These are phyloP conservation scores for Sesbania bispinosa DNA, from an alignment of 306 rosid species.

Conservation along the genomic window DNA sequence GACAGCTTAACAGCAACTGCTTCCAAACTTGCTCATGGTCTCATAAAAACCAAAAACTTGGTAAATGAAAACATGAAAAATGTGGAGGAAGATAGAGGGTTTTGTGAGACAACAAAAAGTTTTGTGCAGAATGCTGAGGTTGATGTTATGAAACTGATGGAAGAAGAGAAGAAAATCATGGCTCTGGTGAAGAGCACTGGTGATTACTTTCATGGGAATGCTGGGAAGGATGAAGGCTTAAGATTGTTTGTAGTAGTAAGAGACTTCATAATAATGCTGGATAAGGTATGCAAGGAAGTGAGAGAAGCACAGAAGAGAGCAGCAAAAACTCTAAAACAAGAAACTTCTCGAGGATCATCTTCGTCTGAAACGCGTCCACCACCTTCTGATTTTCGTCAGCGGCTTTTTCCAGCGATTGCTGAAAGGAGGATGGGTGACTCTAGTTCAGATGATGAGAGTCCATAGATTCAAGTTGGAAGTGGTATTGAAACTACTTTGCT, in stretches of 20 bases:
- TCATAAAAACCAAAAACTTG: conserved; percentile 51
- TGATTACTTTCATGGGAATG: conserved; percentile 87
- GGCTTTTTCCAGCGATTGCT: conserved; percentile 68
- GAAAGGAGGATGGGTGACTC: conserved; percentile 56
- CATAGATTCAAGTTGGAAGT: conserved; percentile 44
- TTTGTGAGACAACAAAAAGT: conserved; percentile 43
- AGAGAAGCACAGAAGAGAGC: conserved; percentile 47
- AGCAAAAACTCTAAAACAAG: conserved; percentile 43
- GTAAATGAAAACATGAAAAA: conserved; percentile 45
- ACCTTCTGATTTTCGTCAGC: conserved; percentile 47
- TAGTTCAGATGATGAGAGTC: conserved; percentile 88
- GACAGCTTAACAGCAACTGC: conserved; percentile 77
- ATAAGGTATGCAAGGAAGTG: conserved; percentile 71
- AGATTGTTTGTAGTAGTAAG: conserved; percentile 71
- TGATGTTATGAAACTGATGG: conserved; percentile 49
- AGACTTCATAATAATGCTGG: conserved; percentile 79
- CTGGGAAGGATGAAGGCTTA: conserved; percentile 81
- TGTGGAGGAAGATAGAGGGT: conserved; percentile 47
- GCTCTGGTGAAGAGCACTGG: conserved; percentile 86
- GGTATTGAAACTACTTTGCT: conserved; percentile 35
- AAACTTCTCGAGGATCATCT: conserved; percentile 32
- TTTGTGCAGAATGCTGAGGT: conserved; percentile 72
- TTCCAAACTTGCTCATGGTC: conserved; percentile 57
- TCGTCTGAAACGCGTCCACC: conserved; percentile 43
- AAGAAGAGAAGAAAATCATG: conserved; percentile 83